These are phyloP conservation scores for Oryza glaberrima DNA, from an alignment of 176 grass and related monocot genomes.

Conservation along the genomic window DNA sequence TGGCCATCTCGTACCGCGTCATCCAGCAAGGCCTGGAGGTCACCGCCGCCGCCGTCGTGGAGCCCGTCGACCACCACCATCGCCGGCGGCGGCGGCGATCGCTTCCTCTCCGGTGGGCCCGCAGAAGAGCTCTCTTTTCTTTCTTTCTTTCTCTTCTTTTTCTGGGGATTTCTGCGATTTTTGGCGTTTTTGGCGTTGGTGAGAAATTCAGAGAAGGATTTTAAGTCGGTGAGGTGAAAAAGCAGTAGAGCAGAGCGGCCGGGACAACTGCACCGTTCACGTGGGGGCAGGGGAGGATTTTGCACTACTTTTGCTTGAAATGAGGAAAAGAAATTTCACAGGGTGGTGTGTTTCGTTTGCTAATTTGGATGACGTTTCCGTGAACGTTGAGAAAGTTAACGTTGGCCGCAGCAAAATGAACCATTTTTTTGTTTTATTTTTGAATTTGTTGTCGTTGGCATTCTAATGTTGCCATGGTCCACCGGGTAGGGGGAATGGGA, in stretches of 20 bases:
- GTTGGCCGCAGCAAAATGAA: too few species aligned
- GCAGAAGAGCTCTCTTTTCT: not conserved
- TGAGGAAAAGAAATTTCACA: too few species aligned
- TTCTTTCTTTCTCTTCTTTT: not conserved
- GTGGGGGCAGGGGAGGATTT: not conserved
- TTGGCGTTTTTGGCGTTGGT: not conserved
- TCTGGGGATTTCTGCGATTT: not conserved
- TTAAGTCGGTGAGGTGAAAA: not conserved
- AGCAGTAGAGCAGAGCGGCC: not conserved
- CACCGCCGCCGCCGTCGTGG: not conserved
- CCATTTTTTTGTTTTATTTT: too few species aligned
- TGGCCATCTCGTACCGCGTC: too few species aligned
- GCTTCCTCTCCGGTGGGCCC: too few species aligned
- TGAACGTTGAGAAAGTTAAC: too few species aligned
- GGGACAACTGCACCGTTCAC: not conserved
- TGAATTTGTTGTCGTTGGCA: too few species aligned
- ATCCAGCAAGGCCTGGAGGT: too few species aligned
- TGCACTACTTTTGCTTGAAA: not conserved
- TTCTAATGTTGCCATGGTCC: too few species aligned
- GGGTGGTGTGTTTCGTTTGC: too few species aligned
- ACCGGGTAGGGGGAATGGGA: too few species aligned
- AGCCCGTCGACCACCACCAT: conserved; percentile 30
- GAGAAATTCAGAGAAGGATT: not conserved
- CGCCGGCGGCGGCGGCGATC: conserved; percentile 14
- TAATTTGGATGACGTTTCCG: too few species aligned